Conservation (phyloP, 1,284 basidiomycete species). For the Moesziomyces sp. region DNA sequence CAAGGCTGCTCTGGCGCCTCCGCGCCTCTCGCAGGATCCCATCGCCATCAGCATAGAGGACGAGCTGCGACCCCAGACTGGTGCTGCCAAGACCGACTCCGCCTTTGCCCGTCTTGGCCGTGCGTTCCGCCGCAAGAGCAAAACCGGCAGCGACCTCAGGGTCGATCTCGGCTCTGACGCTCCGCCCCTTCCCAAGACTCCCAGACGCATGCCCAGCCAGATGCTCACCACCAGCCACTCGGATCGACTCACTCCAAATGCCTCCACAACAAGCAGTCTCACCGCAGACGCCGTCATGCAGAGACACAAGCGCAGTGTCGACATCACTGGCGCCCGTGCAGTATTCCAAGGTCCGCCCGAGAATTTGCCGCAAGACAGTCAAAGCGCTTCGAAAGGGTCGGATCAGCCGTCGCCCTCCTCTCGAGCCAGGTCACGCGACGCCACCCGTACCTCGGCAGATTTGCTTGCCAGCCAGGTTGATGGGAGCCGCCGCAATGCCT, state of each 20-base stretch:
- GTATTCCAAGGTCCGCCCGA: not conserved
- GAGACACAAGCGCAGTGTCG: conserved; percentile 9
- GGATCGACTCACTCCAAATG: conserved; percentile 29
- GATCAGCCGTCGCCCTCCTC: not conserved
- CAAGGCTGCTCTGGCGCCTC: conserved; percentile 32
- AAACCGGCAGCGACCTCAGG: conserved; percentile 33
- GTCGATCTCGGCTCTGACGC: conserved; percentile 11
- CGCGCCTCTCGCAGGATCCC: conserved; percentile 37
- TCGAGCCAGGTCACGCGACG: not conserved
- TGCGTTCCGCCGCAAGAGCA: conserved; percentile 48
- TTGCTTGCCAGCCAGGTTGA: not conserved
- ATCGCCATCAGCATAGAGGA: conserved; percentile 42
- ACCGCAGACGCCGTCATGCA: conserved; percentile 1
- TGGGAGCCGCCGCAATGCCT: not conserved
- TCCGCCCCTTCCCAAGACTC: conserved; percentile 24
- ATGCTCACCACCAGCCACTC: conserved; percentile 7
- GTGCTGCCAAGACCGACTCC: conserved; percentile 18
- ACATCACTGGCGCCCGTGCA: conserved; percentile 8
- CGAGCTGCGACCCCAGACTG: conserved; percentile 17
- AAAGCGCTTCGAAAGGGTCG: not conserved
- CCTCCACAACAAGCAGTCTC: conserved; percentile 29
- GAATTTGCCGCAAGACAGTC: not conserved
- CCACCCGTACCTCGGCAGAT: not conserved
- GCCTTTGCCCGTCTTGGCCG: conserved; percentile 42
- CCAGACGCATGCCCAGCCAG: conserved; percentile 15